Base-by-base conservation (phyloP, 208 protist genomes). In the Crithidia bombi region DNA sequence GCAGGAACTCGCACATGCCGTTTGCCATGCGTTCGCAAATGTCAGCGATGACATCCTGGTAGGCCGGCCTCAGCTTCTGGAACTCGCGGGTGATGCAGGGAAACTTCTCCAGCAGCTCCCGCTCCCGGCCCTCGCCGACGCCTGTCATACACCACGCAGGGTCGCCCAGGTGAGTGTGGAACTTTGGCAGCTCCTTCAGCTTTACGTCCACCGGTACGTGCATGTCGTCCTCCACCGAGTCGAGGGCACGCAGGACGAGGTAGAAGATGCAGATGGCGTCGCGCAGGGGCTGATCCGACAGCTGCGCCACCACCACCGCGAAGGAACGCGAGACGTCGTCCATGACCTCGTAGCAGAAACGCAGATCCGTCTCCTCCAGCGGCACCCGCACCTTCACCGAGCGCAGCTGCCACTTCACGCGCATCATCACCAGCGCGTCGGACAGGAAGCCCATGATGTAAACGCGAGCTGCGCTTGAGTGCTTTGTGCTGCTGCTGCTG, bases 191-290 rank as follows among this genome's bases (percentile, higher is more conserved):
- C 61, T 94, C 71, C 36, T 51, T 47, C 58, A 84, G 68, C 80
- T 97, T 97, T 25, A 79, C 61, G 1, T 91, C 78, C 9, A 92
- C 46, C 26, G 78, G 49, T 1, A 97, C 69, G n/a, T 76, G 81
- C 80, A 97, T 98, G 74, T 98, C 95, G 70, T 98, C 96, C 86
- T 98, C 97, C 26, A 99, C 73, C 21, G 97, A 98, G 79, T 98
- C 97, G 11, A 98, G 89, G 0, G 91, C 97, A 30, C 97, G 89
- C 25, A 99, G 83, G 19, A 98, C 96, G 21, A 99, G 88, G 81
- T 99, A 99, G 67, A 99, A 99, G 32, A 99, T 82, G 83, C 96
- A 98, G 47, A 99, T 87, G 32, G 85, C 83, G 54, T 95, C 87
- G 21, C 91, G 79, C n/a, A 98, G 70, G 39, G 90, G 84, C 26